phyloP scores from a whole-genome alignment of 2,329 filamentous ascomycete species.

The Mycosphaerella arachidis region DNA sequence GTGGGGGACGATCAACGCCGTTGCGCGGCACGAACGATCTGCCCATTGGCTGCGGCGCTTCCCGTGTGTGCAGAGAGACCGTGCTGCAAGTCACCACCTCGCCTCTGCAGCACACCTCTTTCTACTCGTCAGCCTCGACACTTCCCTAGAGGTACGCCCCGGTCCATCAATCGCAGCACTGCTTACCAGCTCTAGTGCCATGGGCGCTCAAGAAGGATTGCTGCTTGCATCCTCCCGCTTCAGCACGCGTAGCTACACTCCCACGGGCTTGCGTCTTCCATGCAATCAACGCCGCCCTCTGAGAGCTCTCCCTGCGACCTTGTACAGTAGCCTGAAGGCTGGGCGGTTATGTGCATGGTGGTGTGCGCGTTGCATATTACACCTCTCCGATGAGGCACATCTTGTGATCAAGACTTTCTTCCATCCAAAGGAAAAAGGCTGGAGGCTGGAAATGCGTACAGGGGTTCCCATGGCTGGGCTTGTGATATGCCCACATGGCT shows the following conservation, averaged over 20 bases:
- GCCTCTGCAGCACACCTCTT: neutral
- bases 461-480: slow-evolving; percentile 3
- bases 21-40: neutral
- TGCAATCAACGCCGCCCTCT: neutral
- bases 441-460: neutral
- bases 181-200: slow-evolving; percentile 1
- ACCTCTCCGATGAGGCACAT: neutral
- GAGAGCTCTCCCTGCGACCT: neutral
- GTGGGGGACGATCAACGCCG: slow-evolving; percentile 9
- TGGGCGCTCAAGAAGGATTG: neutral
- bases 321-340: neutral
- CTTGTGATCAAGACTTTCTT: neutral
- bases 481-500: slow-evolving; percentile 5
- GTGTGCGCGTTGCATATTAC: slow-evolving; percentile 1
- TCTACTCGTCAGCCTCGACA: neutral
- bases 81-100: slow-evolving; percentile 1
- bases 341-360: slow-evolving; percentile 1
- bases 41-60: slow-evolving; percentile 2
- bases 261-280: neutral
- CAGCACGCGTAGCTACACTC: neutral
- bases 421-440: neutral
- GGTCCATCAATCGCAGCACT: slow-evolving; percentile 6
- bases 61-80: neutral
- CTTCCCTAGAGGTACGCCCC: neutral
- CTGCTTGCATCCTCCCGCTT: neutral